Conservation (phyloP, 202 grass and related monocot species). For the Digitaria exilis region DNA sequence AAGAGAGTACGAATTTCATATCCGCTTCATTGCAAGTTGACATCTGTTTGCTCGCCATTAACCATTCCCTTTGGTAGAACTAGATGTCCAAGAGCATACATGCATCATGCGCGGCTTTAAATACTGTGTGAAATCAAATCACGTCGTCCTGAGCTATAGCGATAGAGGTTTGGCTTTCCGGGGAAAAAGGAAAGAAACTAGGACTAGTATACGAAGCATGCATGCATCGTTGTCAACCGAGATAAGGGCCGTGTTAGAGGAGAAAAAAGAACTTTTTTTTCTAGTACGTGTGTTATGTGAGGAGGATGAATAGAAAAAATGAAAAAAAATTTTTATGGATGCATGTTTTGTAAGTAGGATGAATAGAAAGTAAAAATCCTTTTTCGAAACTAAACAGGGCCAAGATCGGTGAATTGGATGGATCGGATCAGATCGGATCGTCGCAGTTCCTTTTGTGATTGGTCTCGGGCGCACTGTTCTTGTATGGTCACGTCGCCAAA, state of each 20-base stretch:
- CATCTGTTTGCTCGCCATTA: background rate
- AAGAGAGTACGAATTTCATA: background rate
- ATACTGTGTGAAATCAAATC: background rate
- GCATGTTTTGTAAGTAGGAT: too few species aligned
- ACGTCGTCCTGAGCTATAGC: background rate
- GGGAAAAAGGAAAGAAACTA: too few species aligned
- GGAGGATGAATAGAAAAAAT: too few species aligned
- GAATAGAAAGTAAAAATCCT: too few species aligned
- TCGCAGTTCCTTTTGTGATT: background rate
- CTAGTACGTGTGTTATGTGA: too few species aligned
- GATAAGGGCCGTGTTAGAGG: too few species aligned
- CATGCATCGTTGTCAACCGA: background rate
- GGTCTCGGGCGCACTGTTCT: too few species aligned
- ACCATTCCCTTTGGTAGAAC: too few species aligned
- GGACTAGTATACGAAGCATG: background rate
- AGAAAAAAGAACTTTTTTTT: too few species aligned
- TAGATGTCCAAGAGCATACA: background rate
- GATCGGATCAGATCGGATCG: conserved; percentile 17
- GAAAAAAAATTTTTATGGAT: too few species aligned
- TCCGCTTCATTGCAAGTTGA: background rate
- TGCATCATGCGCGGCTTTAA: background rate
- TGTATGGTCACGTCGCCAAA: conserved; percentile 9
- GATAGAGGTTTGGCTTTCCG: conserved; percentile 6
- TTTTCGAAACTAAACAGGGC: too few species aligned
- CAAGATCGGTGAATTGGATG: background rate